Conservation (phyloP, 163 green algal species). For the Prototheca stagnorum region DNA sequence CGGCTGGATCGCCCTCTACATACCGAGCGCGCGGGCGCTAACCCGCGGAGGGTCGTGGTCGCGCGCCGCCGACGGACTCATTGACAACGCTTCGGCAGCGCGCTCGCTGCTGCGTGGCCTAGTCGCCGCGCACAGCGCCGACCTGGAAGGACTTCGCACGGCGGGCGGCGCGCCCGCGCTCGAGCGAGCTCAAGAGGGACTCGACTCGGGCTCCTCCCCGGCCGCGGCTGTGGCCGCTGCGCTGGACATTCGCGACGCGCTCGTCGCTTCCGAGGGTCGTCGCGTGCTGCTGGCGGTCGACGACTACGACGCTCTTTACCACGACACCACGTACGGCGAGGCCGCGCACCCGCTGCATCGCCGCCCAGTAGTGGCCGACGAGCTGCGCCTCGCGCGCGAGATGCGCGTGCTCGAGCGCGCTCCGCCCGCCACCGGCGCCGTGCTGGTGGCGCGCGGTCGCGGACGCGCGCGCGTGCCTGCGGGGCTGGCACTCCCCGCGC, state of each 20-base stretch:
- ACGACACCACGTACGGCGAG: conserved; percentile 31
- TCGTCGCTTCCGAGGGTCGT: conserved; percentile 5
- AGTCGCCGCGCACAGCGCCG: neutral
- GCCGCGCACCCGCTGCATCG: conserved; percentile 17
- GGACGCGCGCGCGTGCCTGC: conserved; percentile 1
- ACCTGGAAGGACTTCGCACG: neutral
- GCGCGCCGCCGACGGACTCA: neutral
- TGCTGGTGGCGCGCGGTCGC: conserved; percentile 3
- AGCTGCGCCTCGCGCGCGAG: conserved; percentile 31
- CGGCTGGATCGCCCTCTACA: conserved; percentile 38
- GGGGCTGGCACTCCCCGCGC: conserved; percentile 5
- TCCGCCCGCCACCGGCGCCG: conserved; percentile 3
- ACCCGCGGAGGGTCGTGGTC: neutral
- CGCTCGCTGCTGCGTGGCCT: neutral
- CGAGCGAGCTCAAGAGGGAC: neutral
- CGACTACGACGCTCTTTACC: conserved; percentile 55
- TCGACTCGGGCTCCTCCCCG: neutral
- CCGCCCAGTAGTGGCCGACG: conserved; percentile 14
- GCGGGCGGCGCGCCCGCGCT: neutral
- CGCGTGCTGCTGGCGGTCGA: conserved; percentile 46
- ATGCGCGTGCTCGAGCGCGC: conserved; percentile 23
- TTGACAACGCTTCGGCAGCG: neutral
- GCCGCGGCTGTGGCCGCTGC: neutral
- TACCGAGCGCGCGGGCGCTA: conserved; percentile 21
- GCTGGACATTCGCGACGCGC: conserved; percentile 4